phyloP scores from a whole-genome alignment of 345 rosid species.

The Carallia pectinifolia region DNA sequence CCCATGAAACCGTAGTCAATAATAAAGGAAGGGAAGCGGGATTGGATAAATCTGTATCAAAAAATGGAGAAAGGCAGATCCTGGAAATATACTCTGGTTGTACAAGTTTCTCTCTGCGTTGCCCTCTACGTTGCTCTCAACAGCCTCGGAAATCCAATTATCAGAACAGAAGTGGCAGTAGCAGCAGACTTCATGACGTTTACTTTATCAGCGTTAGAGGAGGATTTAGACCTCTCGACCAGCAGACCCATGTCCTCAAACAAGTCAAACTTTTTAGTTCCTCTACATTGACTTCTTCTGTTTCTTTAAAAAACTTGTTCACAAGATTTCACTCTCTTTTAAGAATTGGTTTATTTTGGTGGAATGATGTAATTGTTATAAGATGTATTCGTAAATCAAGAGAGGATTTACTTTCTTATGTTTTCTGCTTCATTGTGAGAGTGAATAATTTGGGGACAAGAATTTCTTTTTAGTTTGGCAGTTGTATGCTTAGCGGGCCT shows the following conservation, averaged over 20 bases:
- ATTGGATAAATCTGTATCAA: neutral
- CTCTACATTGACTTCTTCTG: neutral
- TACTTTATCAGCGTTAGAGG: conserved; percentile 66
- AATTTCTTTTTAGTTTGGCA: neutral
- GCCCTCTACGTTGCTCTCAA: conserved; percentile 57
- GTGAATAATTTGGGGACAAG: neutral
- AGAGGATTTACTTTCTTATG: neutral
- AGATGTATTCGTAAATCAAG: neutral
- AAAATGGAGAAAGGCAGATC: conserved; percentile 48
- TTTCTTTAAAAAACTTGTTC: neutral
- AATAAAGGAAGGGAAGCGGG: neutral
- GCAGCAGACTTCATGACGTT: conserved; percentile 33
- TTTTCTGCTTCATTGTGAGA: neutral
- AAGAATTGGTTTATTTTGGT: neutral
- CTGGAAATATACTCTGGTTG: conserved; percentile 55
- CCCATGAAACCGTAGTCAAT: no score
- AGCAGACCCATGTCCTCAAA: conserved; percentile 59
- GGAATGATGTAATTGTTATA: neutral
- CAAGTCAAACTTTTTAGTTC: conserved; percentile 41
- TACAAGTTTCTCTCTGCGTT: conserved; percentile 55
- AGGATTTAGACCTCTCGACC: conserved; percentile 44
- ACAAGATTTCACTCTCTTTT: neutral
- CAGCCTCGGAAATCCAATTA: conserved; percentile 35
- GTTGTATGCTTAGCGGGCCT: neutral
- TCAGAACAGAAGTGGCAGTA: conserved; percentile 18